Base-by-base conservation (phyloP, 805 yeast genomes). In the Candida railenensis region DNA sequence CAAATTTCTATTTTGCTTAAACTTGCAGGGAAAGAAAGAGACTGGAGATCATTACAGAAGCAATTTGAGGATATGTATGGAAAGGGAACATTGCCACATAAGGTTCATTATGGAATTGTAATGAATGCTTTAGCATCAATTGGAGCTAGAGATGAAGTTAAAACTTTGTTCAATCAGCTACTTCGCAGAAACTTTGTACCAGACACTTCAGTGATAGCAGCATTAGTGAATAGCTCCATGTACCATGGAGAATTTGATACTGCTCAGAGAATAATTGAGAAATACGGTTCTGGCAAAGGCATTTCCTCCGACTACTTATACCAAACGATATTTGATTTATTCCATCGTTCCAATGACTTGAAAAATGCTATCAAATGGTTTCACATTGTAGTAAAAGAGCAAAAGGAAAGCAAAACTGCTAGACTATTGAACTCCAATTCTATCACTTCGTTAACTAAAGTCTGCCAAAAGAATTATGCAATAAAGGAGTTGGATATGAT, bases 21-120 rank as follows among this genome's bases (percentile, higher is more conserved):
- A 11, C 69, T 81, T 0, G 69, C 78, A 49, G 77, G 81, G 9
- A 56, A 63, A 36, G 55, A 65, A 18, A 63, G 69, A 34, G 73
- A 78, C 50, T 85, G 88, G 87, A 62, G 62, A 18, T 63, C 73
- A 5, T 63, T 87, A 48, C 85, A 81, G 58, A 53, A 62, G 11
- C 77, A 77, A 41, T 85, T 85, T 58, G 84, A 82, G 54, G 72
- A 68, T 19, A 68, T 78, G 59, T 78, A 79, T 54, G 81, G 78
- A 1, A 61, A 68, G n/a, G 82, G 80, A 1, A 67, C 76, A 37
- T 61, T 78, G 21, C 87, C 87, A 1, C 73, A 73, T 41, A 63
- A 72, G 25, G 56, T 59, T 22, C 88, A 85, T 53, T 86, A 85
- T 57, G 71, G 77, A 3, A 74, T 81, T 15, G 81, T 84, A 11